Evolutionary conservation across 345 rosid genomes (phyloP), one percentile per base, ranked within the genome.

Genomic region (Euphorbia peplus): DNA sequence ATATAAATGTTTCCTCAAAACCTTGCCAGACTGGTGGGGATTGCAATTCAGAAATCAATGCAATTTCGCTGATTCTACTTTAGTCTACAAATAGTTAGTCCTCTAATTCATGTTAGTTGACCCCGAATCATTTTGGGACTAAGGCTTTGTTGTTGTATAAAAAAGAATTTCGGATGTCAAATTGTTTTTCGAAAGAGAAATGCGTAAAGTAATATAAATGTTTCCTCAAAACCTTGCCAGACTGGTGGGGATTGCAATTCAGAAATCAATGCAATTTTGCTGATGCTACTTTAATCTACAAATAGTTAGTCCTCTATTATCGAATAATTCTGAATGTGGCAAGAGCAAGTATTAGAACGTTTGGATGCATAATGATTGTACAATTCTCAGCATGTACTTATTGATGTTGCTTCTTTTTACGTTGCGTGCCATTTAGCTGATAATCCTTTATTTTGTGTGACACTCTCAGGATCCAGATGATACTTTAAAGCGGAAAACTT

Each of bases 391-490:
- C n/a, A 25, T 67, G 11, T 8, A 37, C 16, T 67, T 37, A 26
- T 46, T 67, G 22, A 26, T 46, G 14, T n/a, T 28, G 3, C 19
- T 19, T 18, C 19, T 62, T 56, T 14, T 19, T 22, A 3, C 39
- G 16, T 13, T 44, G 15, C 55, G 24, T 58, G 47, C 50, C 50
- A 64, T 58, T 57, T 19, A 72, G 30, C 41, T 65, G 26, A 46
- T 74, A 19, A 37, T 32, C 57, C 29, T 22, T 62, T 21, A 42
- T 66, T 53, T 24, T 18, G 60, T 66, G 30, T 64, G 68, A 44
- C 73, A 61, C 51, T 53, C 16, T 63, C 93, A 95, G 99, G 99
- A 95, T 79, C 96, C 98, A 50, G 99, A 95, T 85, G 99, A 95
- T 77, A 95, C 97, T 59, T 78, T 95, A 28, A 95, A 95, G 88